Conservation (phyloP, 208 protist species). For the Naegleria fowleri region DNA sequence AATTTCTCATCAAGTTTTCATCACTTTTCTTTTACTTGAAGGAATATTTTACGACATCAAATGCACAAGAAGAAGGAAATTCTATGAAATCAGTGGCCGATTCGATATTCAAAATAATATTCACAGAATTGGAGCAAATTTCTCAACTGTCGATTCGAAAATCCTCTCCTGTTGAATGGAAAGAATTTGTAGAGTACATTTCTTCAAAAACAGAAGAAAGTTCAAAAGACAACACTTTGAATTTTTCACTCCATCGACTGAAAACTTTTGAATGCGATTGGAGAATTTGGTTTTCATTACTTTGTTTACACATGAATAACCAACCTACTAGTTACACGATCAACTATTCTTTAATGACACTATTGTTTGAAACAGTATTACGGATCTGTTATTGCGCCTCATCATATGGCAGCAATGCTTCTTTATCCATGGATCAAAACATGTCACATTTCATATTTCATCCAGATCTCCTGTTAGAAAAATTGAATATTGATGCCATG, state of each 20-base stretch:
- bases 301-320: not conserved
- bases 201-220: not conserved
- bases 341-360: not conserved
- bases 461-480: not conserved
- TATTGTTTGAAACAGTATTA: not conserved
- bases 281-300: not conserved
- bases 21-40: not conserved
- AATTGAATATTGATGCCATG: not conserved
- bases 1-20: not conserved
- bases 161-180: not conserved
- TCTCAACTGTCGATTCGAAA: not conserved
- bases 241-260: not conserved
- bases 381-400: too few species aligned
- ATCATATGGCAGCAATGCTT: too few species aligned
- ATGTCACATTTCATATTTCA: too few species aligned
- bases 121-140: too few species aligned
- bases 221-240: not conserved
- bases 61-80: not conserved
- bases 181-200: not conserved
- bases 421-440: too few species aligned
- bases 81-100: not conserved
- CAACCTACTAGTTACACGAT: not conserved
- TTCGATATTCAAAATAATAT: not conserved
- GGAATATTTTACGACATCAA: not conserved
- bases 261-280: not conserved